A percentile compares a stretch with the other conserved stretches of the same genome.
phyloP scores from a whole-genome alignment of 495 filamentous ascomycete species.

The Hypoxylon cercidicola region DNA sequence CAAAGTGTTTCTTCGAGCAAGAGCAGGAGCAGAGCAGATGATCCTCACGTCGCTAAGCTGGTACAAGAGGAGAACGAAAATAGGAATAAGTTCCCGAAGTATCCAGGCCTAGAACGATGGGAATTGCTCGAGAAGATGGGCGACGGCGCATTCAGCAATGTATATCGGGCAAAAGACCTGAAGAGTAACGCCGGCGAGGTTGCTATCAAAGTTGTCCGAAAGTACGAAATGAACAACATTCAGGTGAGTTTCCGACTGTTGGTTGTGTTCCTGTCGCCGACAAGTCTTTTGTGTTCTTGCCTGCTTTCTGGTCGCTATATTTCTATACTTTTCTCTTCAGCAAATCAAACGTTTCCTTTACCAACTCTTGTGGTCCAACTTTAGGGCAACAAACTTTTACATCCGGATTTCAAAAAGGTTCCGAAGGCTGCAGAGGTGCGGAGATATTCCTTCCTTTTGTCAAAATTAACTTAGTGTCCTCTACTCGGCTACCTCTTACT shows the following conservation, averaged over 20 bases:
- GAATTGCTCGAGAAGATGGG: slow-evolving; percentile 97
- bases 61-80: slow-evolving; percentile 89
- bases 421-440: slow-evolving; percentile 98
- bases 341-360: slow-evolving; percentile 49
- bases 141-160: slow-evolving; percentile 98
- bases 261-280: slow-evolving; percentile 39
- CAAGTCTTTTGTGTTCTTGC: slow-evolving; percentile 35
- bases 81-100: slow-evolving; percentile 86
- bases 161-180: slow-evolving; percentile 86
- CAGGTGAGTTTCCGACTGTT: slow-evolving; percentile 77
- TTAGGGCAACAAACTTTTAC: slow-evolving; percentile 87
- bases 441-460: slow-evolving; percentile 60
- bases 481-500: slow-evolving; percentile 27
- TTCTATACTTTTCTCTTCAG: slow-evolving; percentile 43
- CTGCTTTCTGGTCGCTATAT: slow-evolving; percentile 44
- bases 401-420: slow-evolving; percentile 93
- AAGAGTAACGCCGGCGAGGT: slow-evolving; percentile 77
- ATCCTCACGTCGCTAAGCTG: slow-evolving; percentile 78
- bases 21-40: slow-evolving; percentile 64
- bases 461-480: slow-evolving; percentile 29
- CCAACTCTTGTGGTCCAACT: slow-evolving; percentile 51
- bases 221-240: slow-evolving; percentile 97
- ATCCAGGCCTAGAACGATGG: slow-evolving; percentile 93
- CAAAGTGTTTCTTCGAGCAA: slow-evolving; percentile 44
- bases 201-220: slow-evolving; percentile 98